Evolutionary conservation across 768 basidiomycete genomes (phyloP).

Genomic region (Kwoniella europaea): DNA sequence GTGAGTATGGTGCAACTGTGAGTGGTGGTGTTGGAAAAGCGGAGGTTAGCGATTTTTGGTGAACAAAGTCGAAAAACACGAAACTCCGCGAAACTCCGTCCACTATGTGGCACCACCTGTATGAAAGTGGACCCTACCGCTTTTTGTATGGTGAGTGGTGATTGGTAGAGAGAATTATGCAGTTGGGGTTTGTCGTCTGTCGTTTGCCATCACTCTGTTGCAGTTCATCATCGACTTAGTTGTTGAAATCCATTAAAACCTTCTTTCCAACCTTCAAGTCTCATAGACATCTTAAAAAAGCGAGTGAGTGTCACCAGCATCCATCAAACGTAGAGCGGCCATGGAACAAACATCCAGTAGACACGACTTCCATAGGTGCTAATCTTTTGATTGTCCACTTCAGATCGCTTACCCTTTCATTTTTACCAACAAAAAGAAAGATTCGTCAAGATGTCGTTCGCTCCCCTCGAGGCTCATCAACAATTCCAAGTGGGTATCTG

Average conservation of each 20-base stretch:
- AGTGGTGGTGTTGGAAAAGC: conserved; percentile 1
- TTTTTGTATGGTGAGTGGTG: conserved; percentile 10
- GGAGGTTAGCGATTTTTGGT: conserved; percentile 13
- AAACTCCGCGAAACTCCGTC: conserved; percentile 55
- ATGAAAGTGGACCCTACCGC: conserved; percentile 8
- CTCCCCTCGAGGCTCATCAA: conserved; percentile 90
- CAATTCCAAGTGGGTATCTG: conserved; percentile 79
- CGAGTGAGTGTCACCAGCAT: conserved; percentile 22
- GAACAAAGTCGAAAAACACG: conserved; percentile 4
- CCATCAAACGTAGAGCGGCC: neutral
- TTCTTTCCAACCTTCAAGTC: conserved; percentile 27
- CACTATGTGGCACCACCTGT: neutral
- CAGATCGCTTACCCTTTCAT: conserved; percentile 23
- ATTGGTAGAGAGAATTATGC: conserved; percentile 1
- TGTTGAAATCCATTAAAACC: neutral
- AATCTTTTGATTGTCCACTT: neutral
- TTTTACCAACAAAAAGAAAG: conserved; percentile 15
- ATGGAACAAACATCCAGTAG: neutral
- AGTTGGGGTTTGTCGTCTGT: neutral
- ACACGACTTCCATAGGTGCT: neutral
- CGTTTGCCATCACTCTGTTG: neutral
- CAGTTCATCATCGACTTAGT: neutral
- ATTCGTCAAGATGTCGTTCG: conserved; percentile 81
- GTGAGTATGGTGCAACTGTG: neutral
- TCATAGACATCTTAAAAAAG: conserved; percentile 27